A percentile compares a stretch with the other conserved stretches of the same genome.
Evolutionary conservation across 1,139 yeast genomes (phyloP).

Genomic region (Candida smagusa): DNA sequence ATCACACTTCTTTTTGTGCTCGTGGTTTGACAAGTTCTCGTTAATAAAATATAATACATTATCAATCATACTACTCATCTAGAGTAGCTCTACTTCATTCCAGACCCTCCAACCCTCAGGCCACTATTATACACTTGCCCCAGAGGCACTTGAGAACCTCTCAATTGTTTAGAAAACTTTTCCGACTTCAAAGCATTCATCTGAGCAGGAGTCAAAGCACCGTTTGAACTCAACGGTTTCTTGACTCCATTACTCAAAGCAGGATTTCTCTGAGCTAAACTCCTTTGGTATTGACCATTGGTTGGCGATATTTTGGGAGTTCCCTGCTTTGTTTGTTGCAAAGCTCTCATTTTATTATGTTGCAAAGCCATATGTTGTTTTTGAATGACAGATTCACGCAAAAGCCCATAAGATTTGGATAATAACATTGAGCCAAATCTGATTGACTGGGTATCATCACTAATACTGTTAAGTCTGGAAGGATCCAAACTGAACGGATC

Average conservation of each 20-base stretch:
- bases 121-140: slow-evolving; percentile 8
- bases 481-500: slow-evolving; percentile 65
- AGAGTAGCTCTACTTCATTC: slow-evolving; percentile 1
- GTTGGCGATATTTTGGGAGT: slow-evolving; percentile 1
- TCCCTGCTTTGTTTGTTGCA: slow-evolving; percentile 26
- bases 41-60: too few relatives aligned
- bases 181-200: slow-evolving; percentile 7
- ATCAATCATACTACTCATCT: slow-evolving; percentile 4
- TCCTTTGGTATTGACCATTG: slow-evolving; percentile 5
- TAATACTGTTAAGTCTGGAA: slow-evolving; percentile 70
- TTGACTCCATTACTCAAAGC: not conserved
- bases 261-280: slow-evolving; percentile 2
- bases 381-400: slow-evolving; percentile 51
- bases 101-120: slow-evolving; percentile 2
- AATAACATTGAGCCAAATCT: slow-evolving; percentile 89
- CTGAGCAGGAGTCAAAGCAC: slow-evolving; percentile 7
- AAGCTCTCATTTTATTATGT: slow-evolving; percentile 45
- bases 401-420: slow-evolving; percentile 77
- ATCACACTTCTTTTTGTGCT: too few relatives aligned
- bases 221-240: slow-evolving; percentile 1
- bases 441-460: slow-evolving; percentile 84
- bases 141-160: slow-evolving; percentile 3
- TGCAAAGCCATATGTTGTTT: slow-evolving; percentile 42
- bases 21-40: too few relatives aligned
- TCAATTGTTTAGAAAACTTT: slow-evolving; percentile 4